Conservation (phyloP, 768 basidiomycete genomes). For the Suillus fuscotomentosus region DNA sequence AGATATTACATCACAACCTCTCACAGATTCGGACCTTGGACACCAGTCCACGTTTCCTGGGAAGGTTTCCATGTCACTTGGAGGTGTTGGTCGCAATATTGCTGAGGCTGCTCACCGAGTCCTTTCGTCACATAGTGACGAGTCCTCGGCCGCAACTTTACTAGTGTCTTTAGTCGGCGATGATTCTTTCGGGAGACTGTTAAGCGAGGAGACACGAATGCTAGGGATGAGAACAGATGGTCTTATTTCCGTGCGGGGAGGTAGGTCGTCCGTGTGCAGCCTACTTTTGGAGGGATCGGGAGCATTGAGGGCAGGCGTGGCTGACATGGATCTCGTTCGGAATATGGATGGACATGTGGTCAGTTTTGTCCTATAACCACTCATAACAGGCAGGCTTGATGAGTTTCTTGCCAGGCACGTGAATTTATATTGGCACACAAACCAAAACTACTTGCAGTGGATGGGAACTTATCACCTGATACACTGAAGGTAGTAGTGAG, state of each 20-base stretch:
- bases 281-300: constrained; percentile 76
- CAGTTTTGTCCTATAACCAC: background rate
- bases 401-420: background rate
- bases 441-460: constrained; percentile 66
- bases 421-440: constrained; percentile 27
- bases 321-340: constrained; percentile 82
- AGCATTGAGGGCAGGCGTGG: constrained; percentile 78
- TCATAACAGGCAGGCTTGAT: background rate
- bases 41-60: constrained; percentile 81
- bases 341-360: constrained; percentile 46
- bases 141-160: constrained; percentile 37
- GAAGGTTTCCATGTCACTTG: constrained; percentile 64
- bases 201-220: constrained; percentile 52
- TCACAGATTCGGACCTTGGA: constrained; percentile 30
- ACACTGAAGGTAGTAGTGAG: constrained; percentile 51
- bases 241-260: constrained; percentile 40
- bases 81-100: constrained; percentile 95
- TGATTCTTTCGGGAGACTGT: constrained; percentile 73
- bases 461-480: constrained; percentile 68
- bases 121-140: constrained; percentile 32
- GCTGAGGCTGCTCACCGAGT: constrained; percentile 85
- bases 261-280: constrained; percentile 80
- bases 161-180: constrained; percentile 76
- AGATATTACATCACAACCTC: constrained; percentile 71
- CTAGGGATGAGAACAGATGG: constrained; percentile 86